Percentiles rank a stretch among this genome's conserved stretches.
phyloP scores from a whole-genome alignment of 306 rosid genomes.

The Quercus suber region DNA sequence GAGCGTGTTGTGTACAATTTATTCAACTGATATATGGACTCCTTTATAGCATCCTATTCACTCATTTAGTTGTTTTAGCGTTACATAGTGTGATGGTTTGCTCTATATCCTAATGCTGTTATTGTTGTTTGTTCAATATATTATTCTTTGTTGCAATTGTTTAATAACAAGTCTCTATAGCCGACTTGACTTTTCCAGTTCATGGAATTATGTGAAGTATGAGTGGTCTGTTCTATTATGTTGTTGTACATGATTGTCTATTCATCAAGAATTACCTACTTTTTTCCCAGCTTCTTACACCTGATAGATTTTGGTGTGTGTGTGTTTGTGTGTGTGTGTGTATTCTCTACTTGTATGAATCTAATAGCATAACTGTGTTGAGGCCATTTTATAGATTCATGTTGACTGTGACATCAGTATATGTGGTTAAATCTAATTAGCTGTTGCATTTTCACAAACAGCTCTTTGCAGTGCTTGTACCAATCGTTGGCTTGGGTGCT shows the following conservation, averaged over 20 bases:
- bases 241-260: background rate
- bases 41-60: background rate
- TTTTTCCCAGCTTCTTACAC: no score
- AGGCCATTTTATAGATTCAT: background rate
- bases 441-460: slow-evolving; percentile 32
- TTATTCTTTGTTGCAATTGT: background rate
- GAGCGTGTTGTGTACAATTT: background rate
- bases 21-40: background rate
- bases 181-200: background rate
- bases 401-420: slow-evolving; percentile 5
- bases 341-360: background rate
- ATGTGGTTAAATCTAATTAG: slow-evolving; percentile 14
- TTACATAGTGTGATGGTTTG: background rate
- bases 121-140: background rate
- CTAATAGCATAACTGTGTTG: background rate
- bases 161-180: background rate
- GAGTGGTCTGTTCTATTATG: background rate
- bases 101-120: background rate
- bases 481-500: slow-evolving; percentile 84
- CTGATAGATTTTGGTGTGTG: no score
- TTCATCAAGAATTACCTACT: background rate
- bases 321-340: no score
- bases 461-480: slow-evolving; percentile 78
- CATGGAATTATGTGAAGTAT: background rate
- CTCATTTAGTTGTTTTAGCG: background rate